Percentiles rank a stretch among this genome's conserved stretches.
These are phyloP conservation scores for Leptographium wingfieldii DNA, from an alignment of 2,329 filamentous ascomycete species.

Conservation along the genomic window DNA sequence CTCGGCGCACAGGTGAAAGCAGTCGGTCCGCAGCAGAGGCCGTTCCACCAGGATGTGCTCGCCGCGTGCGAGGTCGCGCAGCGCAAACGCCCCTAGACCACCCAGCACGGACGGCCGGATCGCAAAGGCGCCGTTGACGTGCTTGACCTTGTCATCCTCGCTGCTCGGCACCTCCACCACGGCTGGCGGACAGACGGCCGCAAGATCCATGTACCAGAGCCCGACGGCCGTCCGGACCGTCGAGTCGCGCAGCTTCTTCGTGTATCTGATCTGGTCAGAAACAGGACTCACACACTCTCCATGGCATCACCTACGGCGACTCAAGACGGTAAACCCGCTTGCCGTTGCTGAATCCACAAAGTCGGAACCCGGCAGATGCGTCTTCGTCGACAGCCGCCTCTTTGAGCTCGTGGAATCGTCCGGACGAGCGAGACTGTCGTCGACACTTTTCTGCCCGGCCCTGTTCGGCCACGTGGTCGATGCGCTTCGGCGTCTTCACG, in stretches of 20 bases:
- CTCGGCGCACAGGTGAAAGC: constrained; percentile 19
- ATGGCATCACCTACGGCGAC: background rate
- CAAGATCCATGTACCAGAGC: constrained; percentile 7
- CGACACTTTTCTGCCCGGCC: constrained; percentile 6
- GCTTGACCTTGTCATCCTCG: background rate
- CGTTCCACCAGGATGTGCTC: constrained; percentile 32
- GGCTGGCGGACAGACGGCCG: constrained; percentile 1
- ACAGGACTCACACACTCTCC: background rate
- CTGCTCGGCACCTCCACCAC: background rate
- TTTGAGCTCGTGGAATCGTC: background rate
- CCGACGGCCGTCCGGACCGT: constrained; percentile 8
- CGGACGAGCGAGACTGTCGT: background rate
- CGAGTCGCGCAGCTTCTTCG: background rate
- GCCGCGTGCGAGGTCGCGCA: constrained; percentile 21
- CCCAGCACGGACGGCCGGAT: constrained; percentile 27
- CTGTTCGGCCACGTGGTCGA: too few species aligned
- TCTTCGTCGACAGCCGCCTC: constrained; percentile 4
- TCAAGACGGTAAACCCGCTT: constrained; percentile 8
- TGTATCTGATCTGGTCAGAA: background rate
- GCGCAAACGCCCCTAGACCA: constrained; percentile 36
- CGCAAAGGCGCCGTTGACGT: constrained; percentile 26
- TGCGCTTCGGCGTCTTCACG: too few species aligned
- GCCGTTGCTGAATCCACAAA: constrained; percentile 6
- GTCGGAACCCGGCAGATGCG: constrained; percentile 1
- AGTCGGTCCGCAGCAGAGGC: constrained; percentile 25